These are phyloP conservation scores for Cynanchum wilfordii DNA, from an alignment of 257 asterid species.

Conservation along the genomic window DNA sequence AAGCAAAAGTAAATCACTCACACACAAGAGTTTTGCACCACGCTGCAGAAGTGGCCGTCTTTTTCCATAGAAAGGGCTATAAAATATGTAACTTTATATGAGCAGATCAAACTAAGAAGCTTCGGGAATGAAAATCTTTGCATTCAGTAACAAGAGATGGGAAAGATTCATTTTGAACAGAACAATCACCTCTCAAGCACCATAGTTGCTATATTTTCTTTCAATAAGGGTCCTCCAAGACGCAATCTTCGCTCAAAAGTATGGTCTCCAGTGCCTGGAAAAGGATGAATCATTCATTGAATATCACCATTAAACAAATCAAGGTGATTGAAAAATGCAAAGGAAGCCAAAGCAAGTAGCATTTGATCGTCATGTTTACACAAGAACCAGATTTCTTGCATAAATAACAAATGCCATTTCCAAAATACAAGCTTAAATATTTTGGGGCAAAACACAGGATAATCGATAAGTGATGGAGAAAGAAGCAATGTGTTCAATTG, in stretches of 20 bases:
- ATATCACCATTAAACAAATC: slow-evolving; percentile 6
- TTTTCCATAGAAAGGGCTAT: slow-evolving; percentile 93
- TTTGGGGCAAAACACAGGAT: background rate
- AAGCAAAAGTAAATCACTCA: slow-evolving; percentile 79
- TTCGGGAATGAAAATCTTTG: background rate
- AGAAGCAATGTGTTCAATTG: background rate
- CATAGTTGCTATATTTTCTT: slow-evolving; percentile 95
- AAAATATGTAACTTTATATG: slow-evolving; percentile 22
- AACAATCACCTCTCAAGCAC: slow-evolving; percentile 81
- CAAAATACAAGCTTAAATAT: background rate
- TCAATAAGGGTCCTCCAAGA: slow-evolving; percentile 85
- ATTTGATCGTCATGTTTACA: background rate
- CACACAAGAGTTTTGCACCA: slow-evolving; percentile 92
- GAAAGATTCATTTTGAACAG: background rate
- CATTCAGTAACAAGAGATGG: background rate
- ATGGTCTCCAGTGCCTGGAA: slow-evolving; percentile 93
- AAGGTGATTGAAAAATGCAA: background rate
- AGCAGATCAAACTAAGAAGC: slow-evolving; percentile 14
- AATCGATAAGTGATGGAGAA: background rate
- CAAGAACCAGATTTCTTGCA: background rate
- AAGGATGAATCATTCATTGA: slow-evolving; percentile 8
- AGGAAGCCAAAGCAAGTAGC: background rate
- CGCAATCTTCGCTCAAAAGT: slow-evolving; percentile 87
- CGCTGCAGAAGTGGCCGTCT: slow-evolving; percentile 85
- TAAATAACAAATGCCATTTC: background rate